Evolutionary conservation across 164 flowering plant genomes (phyloP), one percentile per base, ranked within the genome.

Genomic region (Magnolia officinalis): DNA sequence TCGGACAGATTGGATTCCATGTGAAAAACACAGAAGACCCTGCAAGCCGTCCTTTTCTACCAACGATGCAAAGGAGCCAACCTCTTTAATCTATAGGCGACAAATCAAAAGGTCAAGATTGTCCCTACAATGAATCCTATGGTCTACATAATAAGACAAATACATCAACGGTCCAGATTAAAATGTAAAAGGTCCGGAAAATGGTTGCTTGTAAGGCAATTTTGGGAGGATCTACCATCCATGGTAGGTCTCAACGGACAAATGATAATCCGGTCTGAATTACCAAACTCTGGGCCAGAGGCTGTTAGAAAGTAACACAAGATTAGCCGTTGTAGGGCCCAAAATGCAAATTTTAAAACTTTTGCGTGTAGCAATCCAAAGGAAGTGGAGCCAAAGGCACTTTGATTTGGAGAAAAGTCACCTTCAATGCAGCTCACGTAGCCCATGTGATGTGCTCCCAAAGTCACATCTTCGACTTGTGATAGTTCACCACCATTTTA

Each of bases 381-480:
- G 49, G 21, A 68, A 70, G 52, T n/a, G 58, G 26, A 50, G 72
- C 45, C 72, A 45, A 55, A 45, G 23, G 0, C 72, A 45, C 58
- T 8, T 70, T 20, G 49, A 11, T 70, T 21, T 4, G 55, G 24
- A 31, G 76, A 49, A 8, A 64, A 63, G 68, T 74, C 76, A 9
- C 51, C 13, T 49, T 74, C 70, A 13, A 21, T 45, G 59, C 76
- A 74, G 70, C 69, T 65, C 76, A 74, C 23, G 37, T 20, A 49
- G 26, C 51, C 76, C 45, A 73, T 65, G 51, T 73, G 75, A 31
- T 61, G 51, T 73, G 75, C 51, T 74, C n/a, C 31, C 49, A 70
- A 63, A 21, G 58, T 45, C 70, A 74, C 49, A 37, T 63, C 70
- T n/a, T n/a, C n/a, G 14, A 19, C 6, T 52, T 11, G 45, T 37